A percentile compares a stretch with the other conserved stretches of the same genome.
Evolutionary conservation across 106 monocot species (phyloP).

Genomic region (Dendrobium catenatum): DNA sequence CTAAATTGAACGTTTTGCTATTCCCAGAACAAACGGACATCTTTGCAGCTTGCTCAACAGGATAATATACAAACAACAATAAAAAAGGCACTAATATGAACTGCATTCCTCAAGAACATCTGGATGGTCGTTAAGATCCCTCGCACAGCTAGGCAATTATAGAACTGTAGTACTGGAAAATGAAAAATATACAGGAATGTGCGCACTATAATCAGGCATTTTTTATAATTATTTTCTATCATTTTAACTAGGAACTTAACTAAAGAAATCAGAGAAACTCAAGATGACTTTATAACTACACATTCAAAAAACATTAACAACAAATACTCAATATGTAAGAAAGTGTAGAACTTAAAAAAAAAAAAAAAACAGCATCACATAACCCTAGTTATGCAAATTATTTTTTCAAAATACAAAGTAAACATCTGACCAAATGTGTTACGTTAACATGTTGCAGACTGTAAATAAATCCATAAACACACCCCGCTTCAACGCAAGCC

Average conservation of each 20-base stretch:
- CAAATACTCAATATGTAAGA: background rate
- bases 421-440: background rate
- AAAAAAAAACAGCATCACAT: background rate
- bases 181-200: background rate
- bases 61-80: background rate
- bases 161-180: background rate
- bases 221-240: background rate
- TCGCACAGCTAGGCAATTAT: background rate
- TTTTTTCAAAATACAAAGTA: background rate
- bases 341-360: background rate
- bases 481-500: background rate
- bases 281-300: background rate
- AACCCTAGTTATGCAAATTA: background rate
- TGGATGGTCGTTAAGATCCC: background rate
- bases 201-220: background rate
- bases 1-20: background rate
- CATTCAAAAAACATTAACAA: background rate
- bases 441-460: too few species aligned
- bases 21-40: background rate
- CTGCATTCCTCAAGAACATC: background rate
- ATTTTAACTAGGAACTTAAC: background rate
- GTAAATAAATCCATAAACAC: background rate
- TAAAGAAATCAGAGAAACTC: slow-evolving; percentile 1
- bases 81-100: background rate
- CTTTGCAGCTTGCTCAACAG: background rate